Evolutionary conservation across 1,284 basidiomycete species (phyloP), one percentile per base, ranked within the genome.

Genomic region (Melampsora americana): DNA sequence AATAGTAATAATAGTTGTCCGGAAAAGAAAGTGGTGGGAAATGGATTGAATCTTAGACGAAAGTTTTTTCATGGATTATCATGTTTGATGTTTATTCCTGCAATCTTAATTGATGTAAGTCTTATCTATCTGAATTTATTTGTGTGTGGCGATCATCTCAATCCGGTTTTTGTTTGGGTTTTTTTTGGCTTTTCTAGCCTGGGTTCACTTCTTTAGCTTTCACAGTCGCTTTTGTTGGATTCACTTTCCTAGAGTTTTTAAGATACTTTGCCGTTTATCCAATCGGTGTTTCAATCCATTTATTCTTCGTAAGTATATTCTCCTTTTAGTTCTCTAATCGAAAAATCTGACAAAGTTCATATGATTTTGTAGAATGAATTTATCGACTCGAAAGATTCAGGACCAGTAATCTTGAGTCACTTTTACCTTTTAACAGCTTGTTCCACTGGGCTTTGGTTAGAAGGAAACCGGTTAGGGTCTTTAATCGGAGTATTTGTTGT

Each of bases 221-320:
- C 84, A 95, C 92, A 79, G 89, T 90, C 32, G 94, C 93, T 5
- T 97, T 97, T 83, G 90, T 94, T 5, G 83, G 92, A 78, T 97
- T 97, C 85, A 92, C 89, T n/a, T 96, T 97, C 82, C 89, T 91
- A 73, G 94, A 97, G 84, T 97, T 96, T 84, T 87, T 95, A 78
- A 91, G 96, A 67, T 99, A 98, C 84, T 99, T 98, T 84, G 96
- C 96, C 44, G 88, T 99, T 42, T 98, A 95, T 84, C 96, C 96
- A 2, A 91, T 98, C 80, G 94, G 95, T 9, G 95, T 92, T 5
- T 87, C 89, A 14, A 88, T 99, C 32, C 96, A 99, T 84, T 85
- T 98, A 78, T 99, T 99, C 84, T 90, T 99, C 87, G 70, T 73
- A 66, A 66, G 70, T 70, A 12, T 60, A 4, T 50, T 23, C 14